Percentiles rank a stretch among this genome's conserved stretches.
Conservation (phyloP, 2,329 filamentous ascomycete species). For the Claviceps sp. region DNA sequence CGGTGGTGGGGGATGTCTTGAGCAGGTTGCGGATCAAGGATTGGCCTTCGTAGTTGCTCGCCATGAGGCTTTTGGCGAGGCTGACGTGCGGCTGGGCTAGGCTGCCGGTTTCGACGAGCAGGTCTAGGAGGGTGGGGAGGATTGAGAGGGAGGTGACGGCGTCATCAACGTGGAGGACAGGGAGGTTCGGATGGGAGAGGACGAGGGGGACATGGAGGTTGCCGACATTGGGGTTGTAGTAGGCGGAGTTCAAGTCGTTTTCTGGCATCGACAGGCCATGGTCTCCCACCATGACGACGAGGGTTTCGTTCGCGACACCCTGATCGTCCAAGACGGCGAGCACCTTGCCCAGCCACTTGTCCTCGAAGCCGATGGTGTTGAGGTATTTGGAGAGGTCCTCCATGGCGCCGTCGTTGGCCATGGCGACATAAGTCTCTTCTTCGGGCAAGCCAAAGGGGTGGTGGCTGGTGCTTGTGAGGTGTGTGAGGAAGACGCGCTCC, state of each 20-base stretch:
- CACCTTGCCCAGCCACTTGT: constrained; percentile 20
- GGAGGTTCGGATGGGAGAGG: constrained; percentile 20
- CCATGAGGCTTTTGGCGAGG: constrained; percentile 15
- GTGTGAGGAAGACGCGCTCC: constrained; percentile 20
- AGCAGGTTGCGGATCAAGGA: constrained; percentile 19
- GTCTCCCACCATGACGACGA: constrained; percentile 20
- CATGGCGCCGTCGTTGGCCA: constrained; percentile 12
- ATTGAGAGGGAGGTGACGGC: constrained; percentile 20
- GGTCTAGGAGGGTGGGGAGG: constrained; percentile 21
- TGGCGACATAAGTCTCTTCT: constrained; percentile 14
- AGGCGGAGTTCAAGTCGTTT: constrained; percentile 17
- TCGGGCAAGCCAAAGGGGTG: constrained; percentile 19
- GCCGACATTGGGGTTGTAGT: constrained; percentile 20
- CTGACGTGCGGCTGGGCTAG: constrained; percentile 14
- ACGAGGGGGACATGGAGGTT: constrained; percentile 20
- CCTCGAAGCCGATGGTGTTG: constrained; percentile 20
- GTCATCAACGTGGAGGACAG: constrained; percentile 17
- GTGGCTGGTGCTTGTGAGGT: constrained; percentile 23
- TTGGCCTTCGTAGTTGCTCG: constrained; percentile 21
- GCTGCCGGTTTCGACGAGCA: constrained; percentile 20
- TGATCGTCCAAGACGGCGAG: constrained; percentile 18
- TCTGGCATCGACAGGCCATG: constrained; percentile 21
- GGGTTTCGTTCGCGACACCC: constrained; percentile 19
- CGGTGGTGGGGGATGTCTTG: constrained; percentile 6
- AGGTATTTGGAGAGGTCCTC: constrained; percentile 21